Base-by-base conservation (phyloP, 805 yeast species). In the Saturnispora silvae region DNA sequence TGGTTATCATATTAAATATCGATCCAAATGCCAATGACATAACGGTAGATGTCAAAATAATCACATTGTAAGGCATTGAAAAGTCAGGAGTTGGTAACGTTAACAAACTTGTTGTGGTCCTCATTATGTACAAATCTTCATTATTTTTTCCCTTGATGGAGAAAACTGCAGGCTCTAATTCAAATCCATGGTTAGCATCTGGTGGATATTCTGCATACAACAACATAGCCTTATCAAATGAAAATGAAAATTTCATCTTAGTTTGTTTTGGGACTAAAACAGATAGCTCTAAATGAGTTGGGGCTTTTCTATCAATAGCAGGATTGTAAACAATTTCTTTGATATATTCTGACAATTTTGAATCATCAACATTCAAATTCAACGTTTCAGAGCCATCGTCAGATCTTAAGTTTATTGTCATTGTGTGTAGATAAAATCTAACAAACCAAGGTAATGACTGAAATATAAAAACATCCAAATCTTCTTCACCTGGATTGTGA, bases 1-100 rank as follows among this genome's bases (percentile, higher is more conserved):
- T 83, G 6, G 78, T 75, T 31, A 92, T 53, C 37, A 86, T 61
- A 51, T 89, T 87, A 62, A 77, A 86, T 2, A 87, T 52, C 0
- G 89, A 75, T 7, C 97, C 97, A 61, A 87, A 89, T 0, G 89
- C 78, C 40, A 92, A 63, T 1, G 97, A 85, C 84, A 92, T 81
- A 5, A 86, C 80, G 0, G 98, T 92, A 6, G 95, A 83, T 0
- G 97, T 83, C 44, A 92, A 65, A 32, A 92, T 92, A 43, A 92
- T 89, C 29, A 92, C 98, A 50, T 92, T 92, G 56, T 92, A 92
- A 1, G 98, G 98, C 98, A 92, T 92, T 44, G 95, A 82, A 60
- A 92, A 92, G 61, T 92, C 98, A 0, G 98, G 98, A 0, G 97
- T 92, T 3, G 98, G 96, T 36, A 92, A 66, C 0, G 92, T 75